These are phyloP conservation scores for Astrephomene gubernaculifera DNA, from an alignment of 139 green algal genomes.

Conservation along the genomic window DNA sequence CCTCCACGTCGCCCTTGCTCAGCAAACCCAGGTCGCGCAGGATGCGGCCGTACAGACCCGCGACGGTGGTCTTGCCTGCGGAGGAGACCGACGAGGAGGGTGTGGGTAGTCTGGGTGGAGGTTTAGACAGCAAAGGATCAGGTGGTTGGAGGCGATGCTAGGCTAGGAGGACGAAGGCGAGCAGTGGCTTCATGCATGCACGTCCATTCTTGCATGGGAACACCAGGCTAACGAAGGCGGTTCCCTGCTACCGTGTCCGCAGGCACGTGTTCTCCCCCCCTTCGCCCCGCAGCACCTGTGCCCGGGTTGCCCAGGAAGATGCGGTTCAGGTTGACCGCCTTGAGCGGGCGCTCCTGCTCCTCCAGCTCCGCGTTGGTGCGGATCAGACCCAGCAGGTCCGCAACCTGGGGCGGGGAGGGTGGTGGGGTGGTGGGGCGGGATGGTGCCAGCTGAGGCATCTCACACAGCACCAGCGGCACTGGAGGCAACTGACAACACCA, in stretches of 20 bases:
- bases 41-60: conserved; percentile 58
- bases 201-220: no score
- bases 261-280: no score
- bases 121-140: no score
- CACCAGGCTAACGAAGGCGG: no score
- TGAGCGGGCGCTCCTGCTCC: conserved; percentile 53
- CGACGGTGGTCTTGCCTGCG: conserved; percentile 70
- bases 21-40: conserved; percentile 65
- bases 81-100: no score
- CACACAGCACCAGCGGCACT: no score
- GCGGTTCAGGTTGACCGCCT: conserved; percentile 59
- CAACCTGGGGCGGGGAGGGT: conserved; percentile 5
- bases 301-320: conserved; percentile 71
- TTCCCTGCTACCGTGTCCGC: no score
- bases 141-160: not conserved
- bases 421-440: not conserved
- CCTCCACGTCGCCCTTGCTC: conserved; percentile 66
- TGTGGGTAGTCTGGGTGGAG: no score
- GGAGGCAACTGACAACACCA: no score
- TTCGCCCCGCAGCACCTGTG: no score
- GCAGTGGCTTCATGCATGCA: not conserved
- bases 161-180: not conserved
- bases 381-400: conserved; percentile 54
- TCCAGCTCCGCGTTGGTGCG: conserved; percentile 61
- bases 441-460: no score